These are phyloP conservation scores for Cryphonectria radicalis DNA, from an alignment of 2,329 filamentous ascomycete species.

Conservation along the genomic window DNA sequence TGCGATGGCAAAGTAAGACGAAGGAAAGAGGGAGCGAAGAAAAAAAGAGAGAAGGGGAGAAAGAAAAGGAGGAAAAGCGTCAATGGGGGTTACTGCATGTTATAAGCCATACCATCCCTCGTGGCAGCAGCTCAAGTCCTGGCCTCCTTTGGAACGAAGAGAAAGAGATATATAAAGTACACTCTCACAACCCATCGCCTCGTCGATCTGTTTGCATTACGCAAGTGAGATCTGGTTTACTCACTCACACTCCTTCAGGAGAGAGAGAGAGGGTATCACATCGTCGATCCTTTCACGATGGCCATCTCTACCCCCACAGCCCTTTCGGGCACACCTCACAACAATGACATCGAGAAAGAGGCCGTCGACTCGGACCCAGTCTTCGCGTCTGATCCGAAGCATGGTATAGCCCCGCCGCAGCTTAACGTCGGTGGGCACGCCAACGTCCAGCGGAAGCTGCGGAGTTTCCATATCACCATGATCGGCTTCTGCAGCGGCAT, in stretches of 20 bases:
- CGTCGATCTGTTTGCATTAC: background rate
- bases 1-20: background rate
- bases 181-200: background rate
- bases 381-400: slow-evolving; percentile 28
- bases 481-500: slow-evolving; percentile 32
- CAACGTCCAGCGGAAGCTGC: slow-evolving; percentile 29
- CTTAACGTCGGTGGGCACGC: slow-evolving; percentile 29
- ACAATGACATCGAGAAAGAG: slow-evolving; percentile 27
- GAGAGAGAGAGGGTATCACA: background rate
- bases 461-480: slow-evolving; percentile 30
- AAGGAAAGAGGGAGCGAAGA: too few relatives aligned
- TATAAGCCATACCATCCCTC: background rate
- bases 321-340: background rate
- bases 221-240: background rate
- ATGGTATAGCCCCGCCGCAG: slow-evolving; percentile 20
- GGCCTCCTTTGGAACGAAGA: background rate
- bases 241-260: background rate
- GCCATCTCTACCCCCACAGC: slow-evolving; percentile 8
- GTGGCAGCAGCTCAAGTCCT: too few relatives aligned
- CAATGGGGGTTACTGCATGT: background rate
- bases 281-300: slow-evolving; percentile 16
- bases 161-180: background rate
- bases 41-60: background rate
- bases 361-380: slow-evolving; percentile 22
- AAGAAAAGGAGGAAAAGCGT: background rate